Evolutionary conservation across 2,329 filamentous ascomycete genomes (phyloP), one percentile per base, ranked within the genome.

Genomic region (Penicillium sp.): DNA sequence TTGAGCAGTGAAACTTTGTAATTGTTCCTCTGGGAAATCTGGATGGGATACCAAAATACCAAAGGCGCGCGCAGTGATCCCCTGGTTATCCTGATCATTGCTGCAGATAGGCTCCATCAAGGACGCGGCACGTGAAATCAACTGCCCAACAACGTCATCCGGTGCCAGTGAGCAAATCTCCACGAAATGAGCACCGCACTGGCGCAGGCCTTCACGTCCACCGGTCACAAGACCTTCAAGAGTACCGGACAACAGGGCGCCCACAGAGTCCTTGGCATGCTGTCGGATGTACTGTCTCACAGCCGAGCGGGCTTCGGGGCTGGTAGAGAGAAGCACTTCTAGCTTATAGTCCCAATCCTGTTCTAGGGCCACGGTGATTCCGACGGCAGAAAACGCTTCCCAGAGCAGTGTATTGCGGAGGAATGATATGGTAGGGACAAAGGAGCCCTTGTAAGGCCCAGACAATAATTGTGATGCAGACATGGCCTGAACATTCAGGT

Each of bases 331-430:
- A 6, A 88, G 80, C 1, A 86, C 83, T 61, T 92, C 88, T 2
- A 97, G 78, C 61, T 88, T 88, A 43, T 87, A 81, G 68, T 92
- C 88, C 94, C 94, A 97, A 58, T 93, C 89, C 43, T 88, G 85
- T 61, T 93, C 88, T 22, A 91, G 71, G 9, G 82, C 80, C 22
- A 81, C 70, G 3, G 71, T 67, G 13, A 80, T 72, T 1, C 71
- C 67, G 11, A 76, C 75, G 11, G 74, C 68, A 14, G 63, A 64
- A 24, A 87, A 72, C 39, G 85, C 83, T 65, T 84, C 76, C 60
- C 82, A 78, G 34, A 88, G 74, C 4, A 88, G 73, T 29, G 88
- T 78, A 51, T 83, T 81, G 16, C 84, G 79, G 57, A 85, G 85
- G 63, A 92, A 95, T 5, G 80, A 80, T 24, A 94, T 78, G 1